Evolutionary conservation across 23 red algal genomes (phyloP).

Genomic region (Chondrus crispus): DNA sequence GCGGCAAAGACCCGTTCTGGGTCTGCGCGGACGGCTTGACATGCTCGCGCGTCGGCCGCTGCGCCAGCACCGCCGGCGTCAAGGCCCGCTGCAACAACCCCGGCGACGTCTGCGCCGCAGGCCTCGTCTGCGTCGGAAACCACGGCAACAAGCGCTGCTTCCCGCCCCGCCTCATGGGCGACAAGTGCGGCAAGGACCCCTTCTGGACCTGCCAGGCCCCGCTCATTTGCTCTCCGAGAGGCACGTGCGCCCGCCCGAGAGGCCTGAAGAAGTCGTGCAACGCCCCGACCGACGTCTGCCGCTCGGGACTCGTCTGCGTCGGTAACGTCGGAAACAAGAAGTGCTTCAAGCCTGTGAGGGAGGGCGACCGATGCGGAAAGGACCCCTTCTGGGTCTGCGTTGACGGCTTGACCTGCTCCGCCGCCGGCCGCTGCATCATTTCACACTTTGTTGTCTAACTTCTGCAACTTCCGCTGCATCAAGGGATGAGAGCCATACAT

Average conservation of each 20-base stretch:
- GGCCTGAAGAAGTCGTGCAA: background rate
- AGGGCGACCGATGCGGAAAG: background rate
- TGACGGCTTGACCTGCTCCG: too few species aligned
- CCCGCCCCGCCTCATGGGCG: background rate
- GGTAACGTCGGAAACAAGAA: background rate
- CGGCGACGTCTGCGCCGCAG: background rate
- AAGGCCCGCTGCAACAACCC: background rate
- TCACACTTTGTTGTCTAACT: too few species aligned
- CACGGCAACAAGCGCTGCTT: background rate
- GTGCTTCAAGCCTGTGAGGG: conserved; percentile 11
- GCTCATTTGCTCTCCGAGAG: background rate
- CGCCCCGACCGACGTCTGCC: background rate
- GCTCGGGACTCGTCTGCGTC: background rate
- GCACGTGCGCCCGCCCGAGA: background rate
- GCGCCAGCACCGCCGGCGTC: background rate
- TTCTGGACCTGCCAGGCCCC: background rate
- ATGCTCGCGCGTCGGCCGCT: background rate
- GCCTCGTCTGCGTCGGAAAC: background rate
- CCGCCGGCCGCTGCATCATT: too few species aligned
- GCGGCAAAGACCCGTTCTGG: background rate
- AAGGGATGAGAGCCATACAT: too few species aligned
- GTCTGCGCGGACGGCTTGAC: background rate
- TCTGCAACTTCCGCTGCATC: too few species aligned
- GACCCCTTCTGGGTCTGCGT: conserved; percentile 8
- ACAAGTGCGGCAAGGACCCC: background rate